These are phyloP conservation scores for Psophocarpus tetragonolobus DNA, from an alignment of 306 rosid genomes.

Conservation along the genomic window DNA sequence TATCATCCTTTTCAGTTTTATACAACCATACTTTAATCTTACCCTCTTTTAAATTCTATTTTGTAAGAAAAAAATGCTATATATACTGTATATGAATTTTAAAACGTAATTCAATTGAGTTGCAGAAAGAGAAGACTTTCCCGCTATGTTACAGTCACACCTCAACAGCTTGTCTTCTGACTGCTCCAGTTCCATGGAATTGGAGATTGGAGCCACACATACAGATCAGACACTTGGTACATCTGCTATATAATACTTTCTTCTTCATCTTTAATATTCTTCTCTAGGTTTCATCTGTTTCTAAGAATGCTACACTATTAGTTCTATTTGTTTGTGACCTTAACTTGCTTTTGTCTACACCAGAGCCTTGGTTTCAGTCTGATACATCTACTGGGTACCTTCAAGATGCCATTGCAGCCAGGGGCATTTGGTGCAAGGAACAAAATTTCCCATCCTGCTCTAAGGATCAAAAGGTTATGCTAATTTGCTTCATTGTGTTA, in stretches of 20 bases:
- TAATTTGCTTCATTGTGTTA: not conserved
- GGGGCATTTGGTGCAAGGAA: not conserved
- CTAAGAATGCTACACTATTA: not conserved
- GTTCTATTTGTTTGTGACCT: not conserved
- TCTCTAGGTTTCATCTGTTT: not conserved
- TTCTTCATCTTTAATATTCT: not conserved
- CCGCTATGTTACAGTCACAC: slow-evolving; percentile 3
- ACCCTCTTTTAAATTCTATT: not conserved
- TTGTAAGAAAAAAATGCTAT: not conserved
- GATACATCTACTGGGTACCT: slow-evolving; percentile 34
- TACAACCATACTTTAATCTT: not conserved
- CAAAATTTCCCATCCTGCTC: slow-evolving; percentile 14
- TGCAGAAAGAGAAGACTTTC: not conserved
- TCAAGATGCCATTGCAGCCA: slow-evolving; percentile 33
- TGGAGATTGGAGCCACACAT: slow-evolving; percentile 14
- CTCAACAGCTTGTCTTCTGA: slow-evolving; percentile 16
- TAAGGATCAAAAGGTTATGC: slow-evolving; percentile 16
- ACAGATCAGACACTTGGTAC: slow-evolving; percentile 26
- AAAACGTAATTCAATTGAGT: not conserved
- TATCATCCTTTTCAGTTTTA: not conserved
- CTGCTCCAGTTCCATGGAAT: slow-evolving; percentile 27
- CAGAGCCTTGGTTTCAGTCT: slow-evolving; percentile 28
- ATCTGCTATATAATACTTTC: not conserved
- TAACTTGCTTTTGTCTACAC: not conserved
- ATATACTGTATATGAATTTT: not conserved